Evolutionary conservation across 148 eudicot genomes (phyloP), one percentile per base, ranked within the genome.

Genomic region (Rhododendron ferrugineum): DNA sequence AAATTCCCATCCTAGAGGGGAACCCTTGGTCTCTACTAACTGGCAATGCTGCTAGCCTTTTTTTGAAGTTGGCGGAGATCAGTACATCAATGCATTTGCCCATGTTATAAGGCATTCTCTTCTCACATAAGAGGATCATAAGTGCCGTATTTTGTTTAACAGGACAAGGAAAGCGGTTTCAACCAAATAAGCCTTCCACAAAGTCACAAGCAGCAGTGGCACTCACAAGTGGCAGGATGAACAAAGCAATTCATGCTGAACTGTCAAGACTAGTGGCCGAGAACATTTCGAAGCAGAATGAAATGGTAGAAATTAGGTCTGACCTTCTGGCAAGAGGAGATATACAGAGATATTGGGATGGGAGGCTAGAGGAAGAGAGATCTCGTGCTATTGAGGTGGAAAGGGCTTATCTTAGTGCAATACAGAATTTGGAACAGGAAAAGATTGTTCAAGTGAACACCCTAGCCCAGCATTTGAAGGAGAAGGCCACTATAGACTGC

Each of bases 151-250:
- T 70, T 28, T 15, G 37, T 70, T 87, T 86, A 83, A 83, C 92
- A 97, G 99, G 99, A 73, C 90, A 92, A 87, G 90, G 87, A 85
- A 97, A 90, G 88, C 91, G 99, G 85, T 92, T 95, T 85, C 98
- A 95, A 88, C 98, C 98, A 84, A 89, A 84, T 83, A 97, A 92
- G 87, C 99, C 99, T 77, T 91, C 92, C 88, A 94, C 98, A 80
- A 92, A 91, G 84, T 98, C 94, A 52, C 99, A 95, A 89, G 99
- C 93, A 73, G 98, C 98, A 58, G 98, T 97, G 58, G 96, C 95
- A 56, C 92, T 97, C 34, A 91, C 96, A 47, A 93, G 96, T 83
- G 99, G 98, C 79, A 91, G 94, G 86, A 91, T 92, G 93, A 49
- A 79, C 54, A 93, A 91, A 87, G 90, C 90, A 75, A 90, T 96